Conservation (phyloP, 805 yeast genomes). For the Candida easanensis region DNA sequence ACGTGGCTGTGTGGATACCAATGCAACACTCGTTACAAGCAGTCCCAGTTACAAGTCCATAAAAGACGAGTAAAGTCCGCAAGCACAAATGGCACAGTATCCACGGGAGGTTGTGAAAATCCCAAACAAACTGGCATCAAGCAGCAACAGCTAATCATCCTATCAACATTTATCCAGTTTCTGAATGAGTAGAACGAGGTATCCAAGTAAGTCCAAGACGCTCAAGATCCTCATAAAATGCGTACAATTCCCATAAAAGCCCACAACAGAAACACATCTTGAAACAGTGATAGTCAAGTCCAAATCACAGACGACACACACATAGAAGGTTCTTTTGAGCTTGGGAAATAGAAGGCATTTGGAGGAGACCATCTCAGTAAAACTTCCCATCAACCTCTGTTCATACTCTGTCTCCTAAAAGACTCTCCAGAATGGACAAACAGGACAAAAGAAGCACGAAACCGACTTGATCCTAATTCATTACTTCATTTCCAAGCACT, state of each 20-base stretch:
- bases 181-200: no score
- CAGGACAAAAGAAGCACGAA: conserved; percentile 6
- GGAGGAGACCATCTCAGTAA: conserved; percentile 9
- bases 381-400: conserved; percentile 1
- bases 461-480: conserved; percentile 29
- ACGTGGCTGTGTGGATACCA: conserved; percentile 14
- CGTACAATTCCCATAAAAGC: neutral
- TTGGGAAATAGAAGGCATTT: neutral
- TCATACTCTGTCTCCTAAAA: no score
- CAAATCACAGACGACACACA: conserved; percentile 5
- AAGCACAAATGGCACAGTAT: conserved; percentile 17
- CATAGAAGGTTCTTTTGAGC: neutral
- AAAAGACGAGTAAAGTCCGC: conserved; percentile 4
- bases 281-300: neutral
- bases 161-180: no score
- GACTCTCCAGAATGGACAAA: neutral
- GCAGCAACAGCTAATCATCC: conserved; percentile 33
- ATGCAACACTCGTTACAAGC: conserved; percentile 10
- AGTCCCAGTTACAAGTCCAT: neutral
- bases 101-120: conserved; percentile 16
- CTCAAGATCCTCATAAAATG: conserved; percentile 7
- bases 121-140: conserved; percentile 47
- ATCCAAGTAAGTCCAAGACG: conserved; percentile 5
- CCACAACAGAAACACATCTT: neutral
- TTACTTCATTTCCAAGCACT: conserved; percentile 19